Evolutionary conservation across 2,329 filamentous ascomycete genomes (phyloP).

Genomic region (Pseudogymnoascus sp.): DNA sequence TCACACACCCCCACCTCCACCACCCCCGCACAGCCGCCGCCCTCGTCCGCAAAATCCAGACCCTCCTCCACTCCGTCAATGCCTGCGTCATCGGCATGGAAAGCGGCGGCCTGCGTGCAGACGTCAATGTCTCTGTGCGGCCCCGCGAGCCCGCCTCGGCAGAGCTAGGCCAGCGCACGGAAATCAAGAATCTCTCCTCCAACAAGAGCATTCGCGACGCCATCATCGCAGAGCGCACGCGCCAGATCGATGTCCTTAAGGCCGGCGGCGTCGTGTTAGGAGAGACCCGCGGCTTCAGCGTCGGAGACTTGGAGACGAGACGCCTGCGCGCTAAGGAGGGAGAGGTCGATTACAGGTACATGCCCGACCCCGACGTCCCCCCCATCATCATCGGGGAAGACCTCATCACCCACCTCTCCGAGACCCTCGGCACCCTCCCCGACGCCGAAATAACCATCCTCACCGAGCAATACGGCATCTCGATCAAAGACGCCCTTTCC

Average conservation of each 20-base stretch:
- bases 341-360: slow-evolving; percentile 95
- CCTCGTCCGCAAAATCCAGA: slow-evolving; percentile 81
- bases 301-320: slow-evolving; percentile 73
- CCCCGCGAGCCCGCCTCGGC: slow-evolving; percentile 32
- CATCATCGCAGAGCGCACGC: slow-evolving; percentile 79
- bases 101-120: slow-evolving; percentile 77
- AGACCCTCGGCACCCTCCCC: slow-evolving; percentile 60
- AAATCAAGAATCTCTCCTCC: slow-evolving; percentile 95
- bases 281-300: slow-evolving; percentile 88
- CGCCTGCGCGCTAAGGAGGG: slow-evolving; percentile 86
- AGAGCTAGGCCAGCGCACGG: slow-evolving; percentile 74
- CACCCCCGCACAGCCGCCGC: slow-evolving; percentile 80
- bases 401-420: slow-evolving; percentile 54
- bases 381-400: slow-evolving; percentile 68
- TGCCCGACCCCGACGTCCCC: slow-evolving; percentile 88
- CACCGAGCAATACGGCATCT: slow-evolving; percentile 56
- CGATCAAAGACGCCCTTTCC: slow-evolving; percentile 73
- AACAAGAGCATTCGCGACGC: slow-evolving; percentile 95
- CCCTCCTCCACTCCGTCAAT: slow-evolving; percentile 68
- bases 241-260: slow-evolving; percentile 76
- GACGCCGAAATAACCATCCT: slow-evolving; percentile 61
- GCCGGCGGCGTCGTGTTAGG: slow-evolving; percentile 65
- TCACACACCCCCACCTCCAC: slow-evolving; percentile 82
- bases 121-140: slow-evolving; percentile 88
- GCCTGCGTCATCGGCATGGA: slow-evolving; percentile 92